Percentiles rank a stretch among this genome's conserved stretches.
These are phyloP conservation scores for Colletotrichum sansevieriae DNA, from an alignment of 2,329 filamentous ascomycete genomes.

Conservation along the genomic window DNA sequence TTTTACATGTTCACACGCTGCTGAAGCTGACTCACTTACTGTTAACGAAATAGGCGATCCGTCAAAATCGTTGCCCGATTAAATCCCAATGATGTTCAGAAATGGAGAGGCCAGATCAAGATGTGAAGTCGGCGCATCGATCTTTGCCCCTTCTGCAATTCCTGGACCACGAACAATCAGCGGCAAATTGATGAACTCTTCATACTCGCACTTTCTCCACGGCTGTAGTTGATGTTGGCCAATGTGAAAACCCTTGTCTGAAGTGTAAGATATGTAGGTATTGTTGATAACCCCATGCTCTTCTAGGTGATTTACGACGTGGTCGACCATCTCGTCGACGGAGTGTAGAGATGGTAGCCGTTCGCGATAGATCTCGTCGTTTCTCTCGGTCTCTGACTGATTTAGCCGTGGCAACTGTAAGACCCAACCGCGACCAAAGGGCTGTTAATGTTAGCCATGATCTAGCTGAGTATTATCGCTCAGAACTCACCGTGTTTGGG, in stretches of 20 bases:
- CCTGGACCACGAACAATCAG: conserved; percentile 61
- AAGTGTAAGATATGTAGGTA: conserved; percentile 62
- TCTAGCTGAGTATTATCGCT: too few species aligned
- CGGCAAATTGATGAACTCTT: conserved; percentile 63
- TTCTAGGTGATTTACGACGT: conserved; percentile 48
- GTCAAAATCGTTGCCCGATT: conserved; percentile 58
- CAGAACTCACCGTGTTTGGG: too few species aligned
- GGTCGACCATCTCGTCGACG: conserved; percentile 55
- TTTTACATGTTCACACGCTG: too few species aligned
- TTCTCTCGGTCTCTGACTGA: conserved; percentile 44
- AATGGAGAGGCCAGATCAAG: conserved; percentile 67
- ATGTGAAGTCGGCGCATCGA: conserved; percentile 58
- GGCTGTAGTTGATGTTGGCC: conserved; percentile 62
- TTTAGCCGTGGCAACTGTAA: conserved; percentile 47
- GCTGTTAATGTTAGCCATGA: too few species aligned
- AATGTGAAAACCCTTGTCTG: conserved; percentile 64
- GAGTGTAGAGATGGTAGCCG: conserved; percentile 54
- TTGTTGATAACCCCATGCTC: conserved; percentile 46
- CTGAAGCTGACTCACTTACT: conserved; percentile 8
- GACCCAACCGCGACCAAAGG: conserved; percentile 52
- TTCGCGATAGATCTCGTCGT: conserved; percentile 51
- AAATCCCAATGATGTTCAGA: conserved; percentile 50
- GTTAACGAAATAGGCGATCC: conserved; percentile 57
- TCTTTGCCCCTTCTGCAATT: conserved; percentile 49
- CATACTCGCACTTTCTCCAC: conserved; percentile 61